phyloP scores from a whole-genome alignment of 2,329 filamentous ascomycete species.

The Xenoacremonium recifei region DNA sequence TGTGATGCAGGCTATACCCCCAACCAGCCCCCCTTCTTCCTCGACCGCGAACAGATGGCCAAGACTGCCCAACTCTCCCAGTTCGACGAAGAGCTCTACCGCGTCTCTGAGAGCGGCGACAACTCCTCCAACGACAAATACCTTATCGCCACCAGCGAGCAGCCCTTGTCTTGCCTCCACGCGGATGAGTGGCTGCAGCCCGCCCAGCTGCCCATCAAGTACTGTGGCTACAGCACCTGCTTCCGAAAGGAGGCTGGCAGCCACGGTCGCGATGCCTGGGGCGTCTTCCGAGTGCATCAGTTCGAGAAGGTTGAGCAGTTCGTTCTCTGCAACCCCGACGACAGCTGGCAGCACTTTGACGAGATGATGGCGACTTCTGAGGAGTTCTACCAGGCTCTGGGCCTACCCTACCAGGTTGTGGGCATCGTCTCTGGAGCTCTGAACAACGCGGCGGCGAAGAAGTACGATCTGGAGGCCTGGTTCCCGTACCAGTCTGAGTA shows the following conservation, averaged over 20 bases:
- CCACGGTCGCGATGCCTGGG: slow-evolving; percentile 88
- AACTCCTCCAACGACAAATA: slow-evolving; percentile 86
- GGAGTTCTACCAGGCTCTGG: slow-evolving; percentile 90
- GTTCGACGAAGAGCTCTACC: slow-evolving; percentile 98
- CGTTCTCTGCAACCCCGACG: slow-evolving; percentile 77
- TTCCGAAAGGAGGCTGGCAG: slow-evolving; percentile 94
- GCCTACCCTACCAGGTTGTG: slow-evolving; percentile 87
- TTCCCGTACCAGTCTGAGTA: slow-evolving; percentile 96
- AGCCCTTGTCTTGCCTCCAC: slow-evolving; percentile 91
- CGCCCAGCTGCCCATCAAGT: slow-evolving; percentile 86
- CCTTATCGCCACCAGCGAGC: slow-evolving; percentile 78
- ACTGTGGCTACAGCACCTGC: slow-evolving; percentile 80
- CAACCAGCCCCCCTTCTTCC: slow-evolving; percentile 87
- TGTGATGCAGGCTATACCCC: slow-evolving; percentile 66
- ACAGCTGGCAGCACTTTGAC: slow-evolving; percentile 91
- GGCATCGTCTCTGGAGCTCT: slow-evolving; percentile 94
- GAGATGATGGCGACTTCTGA: slow-evolving; percentile 89
- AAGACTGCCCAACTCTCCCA: slow-evolving; percentile 97
- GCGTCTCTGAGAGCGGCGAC: slow-evolving; percentile 84
- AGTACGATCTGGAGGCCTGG: slow-evolving; percentile 95
- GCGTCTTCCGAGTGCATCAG: slow-evolving; percentile 96
- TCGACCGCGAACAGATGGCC: slow-evolving; percentile 93
- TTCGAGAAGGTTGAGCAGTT: slow-evolving; percentile 94
- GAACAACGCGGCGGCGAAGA: slow-evolving; percentile 76
- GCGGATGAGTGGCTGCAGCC: slow-evolving; percentile 89